Conservation (phyloP, 2,329 filamentous ascomycete genomes). For the Colletotrichum sojae region DNA sequence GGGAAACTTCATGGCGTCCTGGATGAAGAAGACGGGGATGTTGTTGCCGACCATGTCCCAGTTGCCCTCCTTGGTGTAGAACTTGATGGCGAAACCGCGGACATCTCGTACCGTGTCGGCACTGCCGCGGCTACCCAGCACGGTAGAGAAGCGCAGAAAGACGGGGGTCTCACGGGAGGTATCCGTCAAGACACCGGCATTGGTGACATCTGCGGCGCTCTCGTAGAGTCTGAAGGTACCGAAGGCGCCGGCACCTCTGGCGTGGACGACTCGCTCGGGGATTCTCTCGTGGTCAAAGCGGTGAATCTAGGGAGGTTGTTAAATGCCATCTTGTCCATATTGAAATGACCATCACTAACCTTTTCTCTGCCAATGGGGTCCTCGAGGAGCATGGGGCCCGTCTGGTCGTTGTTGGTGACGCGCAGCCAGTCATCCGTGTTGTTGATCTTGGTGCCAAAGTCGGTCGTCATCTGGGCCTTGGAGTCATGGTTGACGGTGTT, state of each 20-base stretch:
- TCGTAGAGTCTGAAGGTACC: constrained; percentile 63
- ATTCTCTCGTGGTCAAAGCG: constrained; percentile 80
- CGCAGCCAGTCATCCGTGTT: constrained; percentile 86
- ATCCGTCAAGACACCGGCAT: constrained; percentile 76
- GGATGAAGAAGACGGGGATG: constrained; percentile 79
- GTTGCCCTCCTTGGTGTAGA: constrained; percentile 84
- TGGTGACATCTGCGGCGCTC: constrained; percentile 74
- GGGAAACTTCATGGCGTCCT: constrained; percentile 82
- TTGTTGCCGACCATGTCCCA: constrained; percentile 84
- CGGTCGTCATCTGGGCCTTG: constrained; percentile 77
- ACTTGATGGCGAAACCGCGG: constrained; percentile 83
- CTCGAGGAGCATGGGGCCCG: constrained; percentile 78
- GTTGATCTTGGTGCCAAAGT: constrained; percentile 81
- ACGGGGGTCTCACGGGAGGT: constrained; percentile 77
- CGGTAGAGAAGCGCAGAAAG: constrained; percentile 84
- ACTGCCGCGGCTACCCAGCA: constrained; percentile 80
- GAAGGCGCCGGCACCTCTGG: constrained; percentile 70
- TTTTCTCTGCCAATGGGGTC: constrained; percentile 82
- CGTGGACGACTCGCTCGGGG: constrained; percentile 73
- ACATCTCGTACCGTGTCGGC: constrained; percentile 88
- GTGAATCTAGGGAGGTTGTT: constrained; percentile 66
- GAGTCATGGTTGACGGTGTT: constrained; percentile 72
- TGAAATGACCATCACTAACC: constrained; percentile 55
- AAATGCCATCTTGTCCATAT: not conserved
- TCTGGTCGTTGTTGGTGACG: constrained; percentile 71